Evolutionary conservation across 2,329 filamentous ascomycete genomes (phyloP), one percentile per base, ranked within the genome.

Genomic region (Dryadomyces sulphureus): DNA sequence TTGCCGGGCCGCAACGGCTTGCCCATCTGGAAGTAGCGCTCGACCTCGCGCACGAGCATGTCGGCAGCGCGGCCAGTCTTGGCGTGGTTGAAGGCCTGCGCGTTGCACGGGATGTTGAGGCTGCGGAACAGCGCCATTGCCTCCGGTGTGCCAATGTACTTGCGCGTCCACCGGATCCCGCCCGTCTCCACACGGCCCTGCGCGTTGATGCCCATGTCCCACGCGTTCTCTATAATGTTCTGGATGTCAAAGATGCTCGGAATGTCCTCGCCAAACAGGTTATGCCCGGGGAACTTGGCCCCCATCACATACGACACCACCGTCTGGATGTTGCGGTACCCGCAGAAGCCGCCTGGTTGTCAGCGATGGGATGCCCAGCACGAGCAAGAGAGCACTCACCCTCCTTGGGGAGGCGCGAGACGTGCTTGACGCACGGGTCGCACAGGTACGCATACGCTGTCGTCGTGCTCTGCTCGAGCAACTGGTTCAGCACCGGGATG

Each of bases 251-350:
- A 75, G 24, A 96, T 84, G 3, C 77, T 79, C 0, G 92, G 90
- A 6, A 89, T 65, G 1, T 64, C 67, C 5, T 67, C 65, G 1
- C 67, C 61, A 49, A 94, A 84, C 41, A 67, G 62, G 36, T 79
- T 67, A 49, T 72, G 62, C 0, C 83, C 84, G 12, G 67, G 62
- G 12, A 67, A 68, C 35, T 66, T 60, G 1, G 75, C 65, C 8
- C 72, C 73, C 48, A 80, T 75, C 19, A 95, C 76, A 59, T 86
- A 89, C 0, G 88, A 90, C 14, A 82, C 67, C 54, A 95, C 63
- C 79, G 93, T 93, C 60, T 96, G 92, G 27, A 94, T 93, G 57
- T 94, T 96, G 36, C 90, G 76, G 59, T 95, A 96, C 4, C 90
- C 90, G 59, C 90, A 96, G 59, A 96, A 96, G 6, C 87, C 84